Base-by-base conservation (phyloP, 1,284 basidiomycete species). In the Somion occarium region DNA sequence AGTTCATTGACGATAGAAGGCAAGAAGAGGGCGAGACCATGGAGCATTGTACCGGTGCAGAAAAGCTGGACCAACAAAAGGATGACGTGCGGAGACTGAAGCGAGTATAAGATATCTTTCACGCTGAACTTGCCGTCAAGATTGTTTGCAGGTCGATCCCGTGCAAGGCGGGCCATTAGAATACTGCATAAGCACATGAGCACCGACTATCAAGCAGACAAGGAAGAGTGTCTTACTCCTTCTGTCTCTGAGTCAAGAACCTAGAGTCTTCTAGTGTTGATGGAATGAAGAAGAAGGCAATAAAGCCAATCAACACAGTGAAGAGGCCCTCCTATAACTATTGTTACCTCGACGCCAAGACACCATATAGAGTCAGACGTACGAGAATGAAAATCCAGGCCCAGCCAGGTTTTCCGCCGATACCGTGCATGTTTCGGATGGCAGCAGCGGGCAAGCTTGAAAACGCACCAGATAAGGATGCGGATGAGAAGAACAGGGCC, bases 371-470 rank as follows among this genome's bases (percentile, higher is more conserved):
- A n/a, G n/a, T n/a, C n/a, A n/a, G n/a, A 24, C 52, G 13, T 23
- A 56, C 54, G 25, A 83, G 54, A 53, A 82, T 80, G 65, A 88
- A 86, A 57, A 87, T 84, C 84, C 84, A 86, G 19, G 80, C 69
- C 66, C 65, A 71, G 7, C 63, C 69, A 12, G 78, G 72, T 56
- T 80, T 80, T 3, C 82, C 79, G 20, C 76, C 83, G 38, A 85
- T 59, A 4, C 81, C 82, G 11, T 79, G 68, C 80, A 83, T 79
- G 2, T 83, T 78, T 3, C 76, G 73, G 38, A 84, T 82, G 0
- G 73, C 82, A 24, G 78, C 80, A 23, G 79, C 82, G 38, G 84
- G 72, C 13, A 83, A 64, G 43, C 80, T 80, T 51, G 82, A 81
- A 52, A 85, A 85, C 15, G 83, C 83, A 47, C 46, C 50, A 50